phyloP scores from a whole-genome alignment of 2,329 filamentous ascomycete species.

The Nothopassalora personata region DNA sequence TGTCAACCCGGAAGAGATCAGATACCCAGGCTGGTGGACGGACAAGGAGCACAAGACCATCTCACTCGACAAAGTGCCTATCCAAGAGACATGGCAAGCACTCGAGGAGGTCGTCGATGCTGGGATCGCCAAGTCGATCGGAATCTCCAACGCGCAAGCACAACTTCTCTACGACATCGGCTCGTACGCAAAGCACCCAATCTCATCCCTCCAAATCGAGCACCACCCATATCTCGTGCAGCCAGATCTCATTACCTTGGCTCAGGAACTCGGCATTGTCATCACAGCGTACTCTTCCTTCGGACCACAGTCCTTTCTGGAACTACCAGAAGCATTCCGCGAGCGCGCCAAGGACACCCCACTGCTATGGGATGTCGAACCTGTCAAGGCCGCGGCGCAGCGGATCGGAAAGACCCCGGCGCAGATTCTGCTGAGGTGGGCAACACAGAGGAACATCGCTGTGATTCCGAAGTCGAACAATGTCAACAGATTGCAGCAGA shows the following conservation, averaged over 20 bases:
- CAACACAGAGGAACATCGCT: conserved; percentile 10
- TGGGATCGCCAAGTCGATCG: conserved; percentile 8
- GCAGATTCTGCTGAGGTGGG: conserved; percentile 11
- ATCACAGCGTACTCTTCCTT: conserved; percentile 12
- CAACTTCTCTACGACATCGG: conserved; percentile 10
- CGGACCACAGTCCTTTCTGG: conserved; percentile 9
- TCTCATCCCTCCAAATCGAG: conserved; percentile 8
- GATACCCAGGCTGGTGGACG: conserved; percentile 13
- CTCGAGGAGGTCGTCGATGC: conserved; percentile 10
- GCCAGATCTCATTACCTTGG: conserved; percentile 3
- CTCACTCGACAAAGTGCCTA: conserved; percentile 3
- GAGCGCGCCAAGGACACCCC: conserved; percentile 7
- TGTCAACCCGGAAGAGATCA: conserved; percentile 10
- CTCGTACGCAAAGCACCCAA: conserved; percentile 5
- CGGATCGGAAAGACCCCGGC: conserved; percentile 7
- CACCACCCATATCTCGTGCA: conserved; percentile 13
- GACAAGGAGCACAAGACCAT: conserved; percentile 4
- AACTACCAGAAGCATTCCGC: conserved; percentile 8
- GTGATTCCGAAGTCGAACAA: conserved; percentile 14
- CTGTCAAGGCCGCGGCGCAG: conserved; percentile 6
- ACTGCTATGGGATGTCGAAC: conserved; percentile 5
- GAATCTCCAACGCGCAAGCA: conserved; percentile 10
- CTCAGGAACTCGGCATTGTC: conserved; percentile 6
- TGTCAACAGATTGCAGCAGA: conserved; percentile 7
- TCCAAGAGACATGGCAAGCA: conserved; percentile 8